Evolutionary conservation across 2,329 filamentous ascomycete genomes (phyloP).

Genomic region (Aspergillus brunneoviolaceus): DNA sequence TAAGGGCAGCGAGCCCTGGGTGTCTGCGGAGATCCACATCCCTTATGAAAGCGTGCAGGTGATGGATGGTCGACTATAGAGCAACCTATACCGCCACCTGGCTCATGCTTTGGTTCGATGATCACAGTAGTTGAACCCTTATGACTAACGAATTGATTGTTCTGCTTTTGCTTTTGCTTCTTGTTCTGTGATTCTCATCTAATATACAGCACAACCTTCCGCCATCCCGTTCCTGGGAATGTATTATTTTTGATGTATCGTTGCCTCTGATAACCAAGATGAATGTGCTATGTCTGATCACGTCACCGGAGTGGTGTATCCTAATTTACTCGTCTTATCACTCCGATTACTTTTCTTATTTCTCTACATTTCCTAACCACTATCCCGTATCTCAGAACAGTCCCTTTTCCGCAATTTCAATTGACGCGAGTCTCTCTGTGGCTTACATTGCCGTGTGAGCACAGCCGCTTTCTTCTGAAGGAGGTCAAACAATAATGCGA

Average conservation of each 20-base stretch:
- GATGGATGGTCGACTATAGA: slow-evolving; percentile 20
- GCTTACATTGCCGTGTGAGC: not conserved
- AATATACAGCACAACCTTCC: not conserved
- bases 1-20: slow-evolving; percentile 42
- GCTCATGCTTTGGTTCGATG: slow-evolving; percentile 1
- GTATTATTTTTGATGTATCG: slow-evolving; percentile 1
- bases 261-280: slow-evolving; percentile 3
- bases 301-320: not conserved
- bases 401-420: not conserved
- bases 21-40: slow-evolving; percentile 20
- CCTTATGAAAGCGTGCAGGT: slow-evolving; percentile 29
- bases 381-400: slow-evolving; percentile 16
- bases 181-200: slow-evolving; percentile 12
- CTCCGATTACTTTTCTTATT: not conserved
- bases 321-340: not conserved
- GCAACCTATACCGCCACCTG: not conserved
- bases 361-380: not conserved
- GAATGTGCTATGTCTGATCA: not conserved
- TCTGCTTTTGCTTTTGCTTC: slow-evolving; percentile 3
- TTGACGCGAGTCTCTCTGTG: not conserved
- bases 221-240: not conserved
- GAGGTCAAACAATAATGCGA: not conserved
- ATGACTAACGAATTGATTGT: slow-evolving; percentile 18
- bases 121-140: slow-evolving; percentile 2
- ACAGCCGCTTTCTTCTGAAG: not conserved